phyloP scores from a whole-genome alignment of 345 rosid species.

The Citrus sinensis region DVS_A1.0 CM039169.1:26069501-26070000 shows the following conservation, averaged over 20 bases:
- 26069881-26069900: slow-evolving; percentile 31
- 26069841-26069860: not conserved
- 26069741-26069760: not conserved
- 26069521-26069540: not conserved
- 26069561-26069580: not conserved
- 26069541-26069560: slow-evolving; percentile 8
- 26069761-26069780: too few relatives aligned
- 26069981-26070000: not conserved
- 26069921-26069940: not conserved
- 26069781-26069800: not conserved
- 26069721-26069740: not conserved
- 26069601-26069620: not conserved
- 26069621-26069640: not conserved
- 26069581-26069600: fast-evolving
- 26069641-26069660: not conserved
- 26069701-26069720: not conserved
- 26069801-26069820: slow-evolving; percentile 23
- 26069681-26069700: not conserved
- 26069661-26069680: not conserved
- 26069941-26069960: not conserved
- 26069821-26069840: slow-evolving; percentile 20
- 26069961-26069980: not conserved
- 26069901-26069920: not conserved
- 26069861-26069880: slow-evolving; percentile 25
- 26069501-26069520: not conserved